Base-by-base conservation (phyloP, 352 stramenopile genomes). In the Globisporangium spiculum region DNA sequence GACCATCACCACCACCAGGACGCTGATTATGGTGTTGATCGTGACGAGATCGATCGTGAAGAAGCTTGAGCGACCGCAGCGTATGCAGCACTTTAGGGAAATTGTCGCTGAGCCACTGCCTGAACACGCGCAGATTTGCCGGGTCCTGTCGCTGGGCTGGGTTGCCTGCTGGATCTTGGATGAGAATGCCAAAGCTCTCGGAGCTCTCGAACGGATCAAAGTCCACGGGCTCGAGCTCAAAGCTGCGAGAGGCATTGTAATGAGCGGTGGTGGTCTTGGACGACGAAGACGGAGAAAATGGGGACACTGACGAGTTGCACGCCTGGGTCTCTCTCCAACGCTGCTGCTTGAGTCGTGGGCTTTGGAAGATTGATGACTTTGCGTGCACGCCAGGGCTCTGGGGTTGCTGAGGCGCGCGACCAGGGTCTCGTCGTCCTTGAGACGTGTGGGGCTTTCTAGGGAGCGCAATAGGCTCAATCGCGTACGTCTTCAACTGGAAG, bases 191-290 rank as follows among this genome's bases (percentile, higher is more conserved):
- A 16, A 54, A 63, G 22, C 57, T 53, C 34, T 63, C 57, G 4
- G 36, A 63, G 57, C 34, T 12, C 57, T 63, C 34, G 14, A 63
- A 53, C 12, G 57, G 57, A 24, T 53, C 36, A n/a, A 63, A 54
- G 12, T 53, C 57, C 14, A 63, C 57, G n/a, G 34, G 10, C n/a
- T 53, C 34, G n/a, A 63, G 14, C 34, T 24, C 26, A 4, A 14
- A 1, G 34, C 34, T 41, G 34, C 2, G 34, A 0, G 34, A 10
- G 34, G 34, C 34, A 14, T 41, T 10, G 24, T 4, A 34, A 4
- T 5, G 53, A 59, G 53, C 12, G 14, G 50, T 8, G 12, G 50
- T 8, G 24, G 12, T 30, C 53, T 59, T 58, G 24, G 32, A 18
- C 12, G 24, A 7, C 26, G 53, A 24, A 38, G 53, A 24, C 10